Conservation (phyloP, 805 yeast species). For the Sugiyamaella chiloensis region DNA sequence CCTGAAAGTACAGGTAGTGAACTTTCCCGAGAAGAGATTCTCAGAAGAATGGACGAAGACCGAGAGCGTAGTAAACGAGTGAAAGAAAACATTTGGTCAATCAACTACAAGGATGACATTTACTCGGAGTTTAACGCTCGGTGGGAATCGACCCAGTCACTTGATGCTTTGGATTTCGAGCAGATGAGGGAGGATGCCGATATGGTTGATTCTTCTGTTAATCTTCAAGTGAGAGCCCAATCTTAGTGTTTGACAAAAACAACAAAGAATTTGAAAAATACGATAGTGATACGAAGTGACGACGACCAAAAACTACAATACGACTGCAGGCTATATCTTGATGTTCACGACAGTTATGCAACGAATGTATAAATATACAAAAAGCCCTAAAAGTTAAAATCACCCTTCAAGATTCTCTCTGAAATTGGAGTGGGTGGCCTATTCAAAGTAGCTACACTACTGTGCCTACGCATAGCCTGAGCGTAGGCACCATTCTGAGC, state of each 20-base stretch:
- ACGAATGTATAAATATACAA: too few relatives aligned
- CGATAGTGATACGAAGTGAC: neutral
- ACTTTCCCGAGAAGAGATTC: constrained; percentile 49
- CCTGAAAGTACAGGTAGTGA: constrained; percentile 13
- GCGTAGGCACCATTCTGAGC: constrained; percentile 1
- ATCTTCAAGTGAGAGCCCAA: neutral
- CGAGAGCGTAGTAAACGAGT: constrained; percentile 80
- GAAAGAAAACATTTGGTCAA: constrained; percentile 78
- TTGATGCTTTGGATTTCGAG: constrained; percentile 47
- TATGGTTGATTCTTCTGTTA: constrained; percentile 36
- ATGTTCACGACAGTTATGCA: neutral
- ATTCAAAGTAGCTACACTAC: constrained; percentile 18
- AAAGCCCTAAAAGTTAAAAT: constrained; percentile 26
- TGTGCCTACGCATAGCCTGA: constrained; percentile 10
- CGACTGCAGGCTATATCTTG: neutral
- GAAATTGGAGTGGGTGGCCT: constrained; percentile 35
- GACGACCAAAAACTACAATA: neutral
- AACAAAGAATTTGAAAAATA: too few relatives aligned
- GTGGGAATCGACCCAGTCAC: constrained; percentile 36
- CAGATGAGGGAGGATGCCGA: constrained; percentile 54
- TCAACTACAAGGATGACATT: constrained; percentile 41
- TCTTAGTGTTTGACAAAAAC: too few relatives aligned
- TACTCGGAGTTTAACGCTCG: constrained; percentile 49
- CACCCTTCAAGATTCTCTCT: constrained; percentile 36
- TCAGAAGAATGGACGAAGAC: constrained; percentile 86